phyloP scores from a whole-genome alignment of 148 eudicot genomes.

The Silene uniflora region DNA sequence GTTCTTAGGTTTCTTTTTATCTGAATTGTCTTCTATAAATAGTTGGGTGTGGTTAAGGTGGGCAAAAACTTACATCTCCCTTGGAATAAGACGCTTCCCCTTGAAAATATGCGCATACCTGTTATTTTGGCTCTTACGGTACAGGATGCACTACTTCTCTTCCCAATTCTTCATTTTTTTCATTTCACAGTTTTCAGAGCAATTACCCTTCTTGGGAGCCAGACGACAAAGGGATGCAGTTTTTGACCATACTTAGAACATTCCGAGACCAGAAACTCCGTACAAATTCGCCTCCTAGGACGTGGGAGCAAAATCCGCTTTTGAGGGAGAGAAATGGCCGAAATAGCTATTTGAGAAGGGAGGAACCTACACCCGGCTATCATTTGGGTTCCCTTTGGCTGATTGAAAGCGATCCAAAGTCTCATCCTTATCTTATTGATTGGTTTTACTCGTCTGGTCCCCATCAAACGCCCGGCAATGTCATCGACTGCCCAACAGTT shows the following conservation, averaged over 20 bases:
- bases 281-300: constrained; percentile 24
- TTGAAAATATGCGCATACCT: no score
- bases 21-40: no score
- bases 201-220: constrained; percentile 87
- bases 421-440: constrained; percentile 72
- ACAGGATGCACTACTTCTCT: background rate
- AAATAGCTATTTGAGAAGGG: constrained; percentile 46
- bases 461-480: constrained; percentile 24
- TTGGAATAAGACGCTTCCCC: no score
- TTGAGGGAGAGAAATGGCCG: constrained; percentile 31
- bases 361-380: constrained; percentile 27
- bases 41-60: no score
- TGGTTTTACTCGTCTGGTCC: constrained; percentile 66
- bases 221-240: constrained; percentile 59
- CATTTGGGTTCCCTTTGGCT: constrained; percentile 59
- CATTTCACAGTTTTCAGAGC: constrained; percentile 67
- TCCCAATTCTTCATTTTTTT: background rate
- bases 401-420: constrained; percentile 46
- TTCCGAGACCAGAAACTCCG: constrained; percentile 61
- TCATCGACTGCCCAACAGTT: constrained; percentile 26
- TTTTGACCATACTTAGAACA: constrained; percentile 46
- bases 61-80: no score
- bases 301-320: constrained; percentile 36
- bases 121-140: no score
- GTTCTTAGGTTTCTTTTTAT: no score